These are phyloP conservation scores for Cladorrhinum samala DNA, from an alignment of 495 filamentous ascomycete genomes.

Conservation along the genomic window DNA sequence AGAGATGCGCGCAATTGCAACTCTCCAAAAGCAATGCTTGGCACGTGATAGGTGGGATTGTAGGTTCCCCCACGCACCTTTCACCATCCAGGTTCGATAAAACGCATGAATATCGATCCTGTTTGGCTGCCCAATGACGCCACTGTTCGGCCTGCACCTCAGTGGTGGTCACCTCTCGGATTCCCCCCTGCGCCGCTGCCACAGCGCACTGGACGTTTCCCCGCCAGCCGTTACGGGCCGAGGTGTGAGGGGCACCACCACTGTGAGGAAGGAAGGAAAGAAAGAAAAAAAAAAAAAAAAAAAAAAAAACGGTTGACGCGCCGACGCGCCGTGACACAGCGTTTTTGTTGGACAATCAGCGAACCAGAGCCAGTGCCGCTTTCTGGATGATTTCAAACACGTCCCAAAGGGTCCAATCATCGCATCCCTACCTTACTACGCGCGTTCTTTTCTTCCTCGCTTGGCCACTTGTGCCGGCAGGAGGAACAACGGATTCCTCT, in stretches of 20 bases:
- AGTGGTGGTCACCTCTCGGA: neutral
- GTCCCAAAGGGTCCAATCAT: slow-evolving; percentile 4
- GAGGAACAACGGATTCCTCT: neutral
- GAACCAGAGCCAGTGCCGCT: neutral
- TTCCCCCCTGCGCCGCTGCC: neutral
- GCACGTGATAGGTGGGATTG: too few relatives aligned
- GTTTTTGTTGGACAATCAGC: neutral
- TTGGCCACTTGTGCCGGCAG: too few relatives aligned
- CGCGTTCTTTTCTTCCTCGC: neutral
- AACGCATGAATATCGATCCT: slow-evolving; percentile 3
- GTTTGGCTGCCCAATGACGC: slow-evolving; percentile 6
- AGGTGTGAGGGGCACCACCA: too few relatives aligned
- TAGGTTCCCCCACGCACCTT: too few relatives aligned
- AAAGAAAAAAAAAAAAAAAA: neutral
- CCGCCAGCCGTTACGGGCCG: neutral
- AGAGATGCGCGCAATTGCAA: too few relatives aligned
- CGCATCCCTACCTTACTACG: slow-evolving; percentile 1
- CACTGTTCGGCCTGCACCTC: neutral
- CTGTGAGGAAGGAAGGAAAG: neutral
- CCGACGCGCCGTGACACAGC: slow-evolving; percentile 16
- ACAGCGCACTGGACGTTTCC: neutral
- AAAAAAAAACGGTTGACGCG: slow-evolving; percentile 6
- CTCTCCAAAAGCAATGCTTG: too few relatives aligned
- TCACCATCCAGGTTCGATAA: neutral
- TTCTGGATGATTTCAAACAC: neutral